These are phyloP conservation scores for Aschersonia sp. DNA, from an alignment of 2,329 filamentous ascomycete species.

Conservation along the genomic window DNA sequence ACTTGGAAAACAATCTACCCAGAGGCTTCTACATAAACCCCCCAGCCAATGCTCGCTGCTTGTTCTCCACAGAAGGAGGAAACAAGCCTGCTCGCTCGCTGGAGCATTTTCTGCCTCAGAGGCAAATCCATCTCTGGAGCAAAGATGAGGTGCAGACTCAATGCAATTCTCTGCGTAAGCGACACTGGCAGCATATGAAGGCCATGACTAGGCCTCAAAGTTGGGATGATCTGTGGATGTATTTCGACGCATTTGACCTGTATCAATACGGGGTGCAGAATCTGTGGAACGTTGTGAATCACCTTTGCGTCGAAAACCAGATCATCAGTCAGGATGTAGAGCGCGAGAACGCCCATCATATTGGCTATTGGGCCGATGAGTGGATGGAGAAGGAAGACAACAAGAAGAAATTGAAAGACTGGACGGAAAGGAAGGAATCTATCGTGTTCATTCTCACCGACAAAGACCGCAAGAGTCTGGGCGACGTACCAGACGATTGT, in stretches of 20 bases:
- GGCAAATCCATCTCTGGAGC: slow-evolving; percentile 21
- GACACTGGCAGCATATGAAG: slow-evolving; percentile 20
- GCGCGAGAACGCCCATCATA: slow-evolving; percentile 11
- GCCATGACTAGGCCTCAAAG: slow-evolving; percentile 14
- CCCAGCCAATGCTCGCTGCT: slow-evolving; percentile 14
- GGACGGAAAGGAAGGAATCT: slow-evolving; percentile 8
- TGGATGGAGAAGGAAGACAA: slow-evolving; percentile 19
- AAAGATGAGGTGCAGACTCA: slow-evolving; percentile 21
- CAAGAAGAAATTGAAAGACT: slow-evolving; percentile 14
- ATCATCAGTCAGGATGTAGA: slow-evolving; percentile 14
- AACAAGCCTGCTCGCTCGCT: slow-evolving; percentile 14
- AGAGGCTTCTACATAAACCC: slow-evolving; percentile 22
- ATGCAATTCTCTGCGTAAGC: slow-evolving; percentile 23
- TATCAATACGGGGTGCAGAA: slow-evolving; percentile 32
- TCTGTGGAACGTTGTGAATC: slow-evolving; percentile 29
- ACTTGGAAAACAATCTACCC: slow-evolving; percentile 21
- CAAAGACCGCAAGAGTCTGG: slow-evolving; percentile 14
- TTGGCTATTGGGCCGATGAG: slow-evolving; percentile 20
- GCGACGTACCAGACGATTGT: slow-evolving; percentile 14
- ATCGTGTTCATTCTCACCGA: slow-evolving; percentile 13
- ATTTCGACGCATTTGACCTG: slow-evolving; percentile 32
- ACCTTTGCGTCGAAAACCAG: slow-evolving; percentile 24
- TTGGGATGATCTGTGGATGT: slow-evolving; percentile 29
- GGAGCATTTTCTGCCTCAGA: slow-evolving; percentile 12
- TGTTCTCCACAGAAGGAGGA: slow-evolving; percentile 24